Evolutionary conservation across 495 filamentous ascomycete species (phyloP).

Genomic region (Neurospora sp.): DNA sequence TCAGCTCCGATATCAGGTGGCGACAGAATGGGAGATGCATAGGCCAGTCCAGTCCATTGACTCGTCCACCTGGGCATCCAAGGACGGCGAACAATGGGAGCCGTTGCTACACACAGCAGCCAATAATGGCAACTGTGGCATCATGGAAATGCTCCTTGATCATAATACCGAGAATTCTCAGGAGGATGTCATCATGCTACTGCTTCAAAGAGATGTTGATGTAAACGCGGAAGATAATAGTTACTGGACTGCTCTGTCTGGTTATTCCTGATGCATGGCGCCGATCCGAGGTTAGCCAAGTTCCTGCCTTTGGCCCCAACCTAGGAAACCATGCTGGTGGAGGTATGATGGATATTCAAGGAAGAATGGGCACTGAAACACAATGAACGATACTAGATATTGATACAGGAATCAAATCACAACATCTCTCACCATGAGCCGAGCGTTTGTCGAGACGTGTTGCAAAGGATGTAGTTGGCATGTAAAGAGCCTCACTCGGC

Average conservation of each 20-base stretch:
- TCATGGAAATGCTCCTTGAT: not conserved
- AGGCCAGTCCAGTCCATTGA: not conserved
- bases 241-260: slow-evolving; percentile 1
- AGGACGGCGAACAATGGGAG: not conserved
- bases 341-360: not conserved
- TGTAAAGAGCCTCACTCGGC: not conserved
- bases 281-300: not conserved
- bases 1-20: not conserved
- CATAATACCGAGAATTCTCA: not conserved
- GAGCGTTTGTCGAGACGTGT: not conserved
- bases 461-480: not conserved
- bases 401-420: not conserved
- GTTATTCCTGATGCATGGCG: not conserved
- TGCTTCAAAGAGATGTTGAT: not conserved
- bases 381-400: not conserved
- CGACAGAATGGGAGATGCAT: not conserved
- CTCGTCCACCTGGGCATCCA: not conserved
- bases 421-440: not conserved
- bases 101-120: slow-evolving; percentile 2
- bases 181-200: slow-evolving; percentile 1
- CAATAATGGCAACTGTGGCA: slow-evolving; percentile 1
- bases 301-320: not conserved
- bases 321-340: not conserved
- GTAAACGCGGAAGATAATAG: not conserved
- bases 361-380: not conserved